Percentiles rank a stretch among this genome's conserved stretches.
Conservation (phyloP, 2,329 filamentous ascomycete genomes). For the Botrytis sinoallii region DNA sequence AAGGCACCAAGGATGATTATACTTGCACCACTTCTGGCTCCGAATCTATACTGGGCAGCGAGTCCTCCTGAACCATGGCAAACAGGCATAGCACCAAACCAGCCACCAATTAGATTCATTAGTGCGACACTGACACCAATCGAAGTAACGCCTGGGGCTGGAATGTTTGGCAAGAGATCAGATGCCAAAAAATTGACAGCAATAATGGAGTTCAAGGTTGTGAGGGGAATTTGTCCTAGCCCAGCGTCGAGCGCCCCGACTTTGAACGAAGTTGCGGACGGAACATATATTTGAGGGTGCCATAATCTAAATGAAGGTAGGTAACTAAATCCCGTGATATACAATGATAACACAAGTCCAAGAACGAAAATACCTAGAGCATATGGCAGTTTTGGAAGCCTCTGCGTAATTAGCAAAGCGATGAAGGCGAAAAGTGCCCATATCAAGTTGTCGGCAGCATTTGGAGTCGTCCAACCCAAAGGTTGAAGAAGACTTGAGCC, state of each 20-base stretch:
- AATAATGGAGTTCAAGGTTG: constrained; percentile 87
- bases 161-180: constrained; percentile 70
- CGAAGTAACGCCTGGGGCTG: constrained; percentile 67
- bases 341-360: constrained; percentile 63
- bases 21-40: constrained; percentile 81
- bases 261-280: constrained; percentile 45
- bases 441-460: constrained; percentile 71
- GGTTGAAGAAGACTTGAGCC: constrained; percentile 65
- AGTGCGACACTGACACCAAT: constrained; percentile 76
- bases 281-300: constrained; percentile 53
- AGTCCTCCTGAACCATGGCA: constrained; percentile 91
- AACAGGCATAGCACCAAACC: constrained; percentile 93
- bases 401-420: constrained; percentile 64
- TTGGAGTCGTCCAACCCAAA: constrained; percentile 64
- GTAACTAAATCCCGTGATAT: constrained; percentile 39
- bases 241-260: constrained; percentile 52
- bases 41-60: constrained; percentile 88
- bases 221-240: constrained; percentile 83
- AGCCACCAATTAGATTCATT: constrained; percentile 83
- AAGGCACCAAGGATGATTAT: constrained; percentile 73
- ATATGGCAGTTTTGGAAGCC: constrained; percentile 68
- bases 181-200: constrained; percentile 77
- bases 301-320: constrained; percentile 58
- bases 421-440: constrained; percentile 75
- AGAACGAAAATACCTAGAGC: constrained; percentile 69